Base-by-base conservation (phyloP, 1,284 basidiomycete species). In the Fistulina hepatica region DNA sequence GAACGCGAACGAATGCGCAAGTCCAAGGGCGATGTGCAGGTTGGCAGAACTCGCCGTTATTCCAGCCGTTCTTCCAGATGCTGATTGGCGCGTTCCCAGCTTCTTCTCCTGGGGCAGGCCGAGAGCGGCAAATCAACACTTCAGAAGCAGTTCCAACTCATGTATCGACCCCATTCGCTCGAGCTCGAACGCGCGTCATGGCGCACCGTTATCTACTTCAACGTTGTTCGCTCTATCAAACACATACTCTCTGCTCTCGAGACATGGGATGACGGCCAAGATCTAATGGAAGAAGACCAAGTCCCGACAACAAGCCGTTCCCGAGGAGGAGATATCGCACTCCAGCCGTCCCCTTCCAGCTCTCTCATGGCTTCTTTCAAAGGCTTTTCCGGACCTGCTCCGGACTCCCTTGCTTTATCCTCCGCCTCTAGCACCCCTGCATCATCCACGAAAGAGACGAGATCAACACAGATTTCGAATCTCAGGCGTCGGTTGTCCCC, bases 111-210 rank as follows among this genome's bases (percentile, higher is more conserved):
- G 32, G 82, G 82, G 26, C 82, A 86, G 48, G 82, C 83, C 32
- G 82, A 86, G 62, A 83, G 80, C 20, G 83, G 82, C 47, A 86
- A 85, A 55, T 82, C 78, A 13, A 85, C 81, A 1, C 66, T 86
- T 21, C 81, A 83, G 55, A 85, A 86, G 53, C 82, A 88, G 54
- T 88, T 88, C 51, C 84, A 88, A 57, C 71, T 88, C 44, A 80
- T 88, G 70, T 85, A 86, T 59, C 79, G 73, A 46, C 84, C 84
- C 2, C 67, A 67, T 37, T 74, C 77, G 10, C 64, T 88, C 37
- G 81, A 88, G 40, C 69, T 71, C 40, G 83, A 88, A 52, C 80
- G 84, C 12, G 57, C 71, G 24, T 85, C 83, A 17, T 88, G 83
- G 83, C 73, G 77, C 34, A 74, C 76, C n/a, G 81, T 88, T 44